Evolutionary conservation across 176 grass and related monocot species (phyloP).

Genomic region (Saccharum officinarum): DNA sequence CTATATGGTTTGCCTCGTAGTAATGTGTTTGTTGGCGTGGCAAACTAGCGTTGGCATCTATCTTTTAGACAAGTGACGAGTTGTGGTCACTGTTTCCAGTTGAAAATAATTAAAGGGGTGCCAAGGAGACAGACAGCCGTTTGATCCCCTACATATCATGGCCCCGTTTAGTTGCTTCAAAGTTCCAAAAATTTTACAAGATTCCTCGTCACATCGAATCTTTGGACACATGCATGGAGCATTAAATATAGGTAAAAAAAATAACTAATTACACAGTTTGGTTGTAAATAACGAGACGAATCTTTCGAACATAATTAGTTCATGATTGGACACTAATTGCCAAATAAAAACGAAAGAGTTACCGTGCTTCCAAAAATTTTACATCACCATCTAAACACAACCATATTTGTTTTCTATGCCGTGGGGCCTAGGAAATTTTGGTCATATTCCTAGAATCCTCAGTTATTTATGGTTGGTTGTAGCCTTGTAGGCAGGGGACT

Average conservation of each 20-base stretch:
- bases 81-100: constrained; percentile 8
- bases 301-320: too few species aligned
- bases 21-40: constrained; percentile 4
- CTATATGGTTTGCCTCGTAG: background rate
- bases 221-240: too few species aligned
- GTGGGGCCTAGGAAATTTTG: constrained; percentile 29
- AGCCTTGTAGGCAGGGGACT: background rate
- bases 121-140: constrained; percentile 15
- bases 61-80: constrained; percentile 24
- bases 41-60: constrained; percentile 17
- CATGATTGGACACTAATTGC: too few species aligned
- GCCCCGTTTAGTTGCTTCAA: too few species aligned
- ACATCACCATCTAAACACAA: too few species aligned
- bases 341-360: too few species aligned
- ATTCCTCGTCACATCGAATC: too few species aligned
- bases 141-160: constrained; percentile 37
- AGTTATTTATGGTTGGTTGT: constrained; percentile 21
- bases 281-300: too few species aligned
- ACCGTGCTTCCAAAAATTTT: too few species aligned
- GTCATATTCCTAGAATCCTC: constrained; percentile 1
- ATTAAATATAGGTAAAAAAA: too few species aligned
- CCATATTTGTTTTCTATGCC: constrained; percentile 22
- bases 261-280: too few species aligned
- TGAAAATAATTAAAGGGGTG: constrained; percentile 1
- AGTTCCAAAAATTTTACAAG: too few species aligned